Conservation (phyloP, 441 rosid genomes). For the Adansonia rubrostipa region DNA sequence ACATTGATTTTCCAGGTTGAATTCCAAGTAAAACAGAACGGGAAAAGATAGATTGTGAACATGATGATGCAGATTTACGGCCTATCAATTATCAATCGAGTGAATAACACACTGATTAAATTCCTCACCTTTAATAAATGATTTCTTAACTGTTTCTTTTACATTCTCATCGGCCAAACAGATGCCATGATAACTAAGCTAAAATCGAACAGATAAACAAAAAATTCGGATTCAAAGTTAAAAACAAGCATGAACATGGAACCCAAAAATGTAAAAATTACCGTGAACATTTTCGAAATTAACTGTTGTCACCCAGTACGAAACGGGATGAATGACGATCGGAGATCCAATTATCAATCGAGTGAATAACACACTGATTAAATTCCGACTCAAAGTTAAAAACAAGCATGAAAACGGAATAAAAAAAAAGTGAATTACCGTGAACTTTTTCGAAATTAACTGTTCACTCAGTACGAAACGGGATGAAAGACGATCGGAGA, state of each 20-base stretch:
- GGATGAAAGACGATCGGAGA: background rate
- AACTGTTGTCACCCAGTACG: background rate
- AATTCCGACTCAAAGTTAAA: background rate
- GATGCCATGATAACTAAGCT: background rate
- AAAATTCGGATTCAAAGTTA: background rate
- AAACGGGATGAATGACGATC: background rate
- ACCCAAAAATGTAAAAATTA: background rate
- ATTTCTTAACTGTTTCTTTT: background rate
- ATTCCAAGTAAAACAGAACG: background rate
- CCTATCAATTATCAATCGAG: background rate
- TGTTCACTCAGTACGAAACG: background rate
- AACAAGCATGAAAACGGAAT: background rate
- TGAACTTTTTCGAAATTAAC: slow-evolving; percentile 13
- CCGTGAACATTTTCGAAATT: slow-evolving; percentile 21
- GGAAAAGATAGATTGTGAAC: background rate
- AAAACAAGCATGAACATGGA: background rate
- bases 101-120: slow-evolving; percentile 10
- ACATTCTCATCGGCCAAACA: slow-evolving; percentile 19
- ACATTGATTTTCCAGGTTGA: background rate
- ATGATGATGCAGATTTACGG: background rate
- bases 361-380: slow-evolving; percentile 7
- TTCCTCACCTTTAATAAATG: background rate
- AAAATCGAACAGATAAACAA: slow-evolving; percentile 5
- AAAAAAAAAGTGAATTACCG: background rate
- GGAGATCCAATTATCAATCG: slow-evolving; percentile 4